Conservation (phyloP, 2,329 filamentous ascomycete species). For the Paramyrothecium roridum region DNA sequence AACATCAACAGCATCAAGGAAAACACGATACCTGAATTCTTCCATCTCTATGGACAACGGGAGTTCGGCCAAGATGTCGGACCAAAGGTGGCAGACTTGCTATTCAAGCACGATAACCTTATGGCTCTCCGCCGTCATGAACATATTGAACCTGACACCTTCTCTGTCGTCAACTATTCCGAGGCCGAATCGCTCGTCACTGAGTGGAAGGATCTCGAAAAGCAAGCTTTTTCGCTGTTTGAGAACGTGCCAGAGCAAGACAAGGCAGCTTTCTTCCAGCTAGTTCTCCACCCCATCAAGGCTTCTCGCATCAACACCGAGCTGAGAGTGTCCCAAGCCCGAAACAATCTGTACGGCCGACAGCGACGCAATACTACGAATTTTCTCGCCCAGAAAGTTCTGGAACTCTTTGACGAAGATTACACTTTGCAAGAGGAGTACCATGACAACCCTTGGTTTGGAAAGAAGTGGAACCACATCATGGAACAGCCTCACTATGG, state of each 20-base stretch:
- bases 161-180: conserved; percentile 54
- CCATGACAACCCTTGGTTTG: conserved; percentile 36
- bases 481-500: conserved; percentile 47
- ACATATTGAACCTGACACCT: conserved; percentile 51
- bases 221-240: conserved; percentile 38
- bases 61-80: conserved; percentile 44
- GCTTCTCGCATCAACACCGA: conserved; percentile 49
- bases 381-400: conserved; percentile 37
- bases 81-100: conserved; percentile 40
- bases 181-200: conserved; percentile 50
- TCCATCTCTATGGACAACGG: conserved; percentile 41
- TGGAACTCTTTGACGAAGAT: conserved; percentile 49
- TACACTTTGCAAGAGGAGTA: conserved; percentile 47
- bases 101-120: conserved; percentile 45
- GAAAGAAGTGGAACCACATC: conserved; percentile 56
- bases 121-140: conserved; percentile 54
- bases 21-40: conserved; percentile 35
- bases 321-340: conserved; percentile 36
- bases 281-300: conserved; percentile 55
- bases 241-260: conserved; percentile 32
- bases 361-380: conserved; percentile 55
- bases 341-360: conserved; percentile 47
- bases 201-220: conserved; percentile 43
- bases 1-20: conserved; percentile 44
- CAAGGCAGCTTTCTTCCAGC: conserved; percentile 53